Evolutionary conservation across 768 basidiomycete genomes (phyloP).

Genomic region (Rossbeevera mucosa): DNA sequence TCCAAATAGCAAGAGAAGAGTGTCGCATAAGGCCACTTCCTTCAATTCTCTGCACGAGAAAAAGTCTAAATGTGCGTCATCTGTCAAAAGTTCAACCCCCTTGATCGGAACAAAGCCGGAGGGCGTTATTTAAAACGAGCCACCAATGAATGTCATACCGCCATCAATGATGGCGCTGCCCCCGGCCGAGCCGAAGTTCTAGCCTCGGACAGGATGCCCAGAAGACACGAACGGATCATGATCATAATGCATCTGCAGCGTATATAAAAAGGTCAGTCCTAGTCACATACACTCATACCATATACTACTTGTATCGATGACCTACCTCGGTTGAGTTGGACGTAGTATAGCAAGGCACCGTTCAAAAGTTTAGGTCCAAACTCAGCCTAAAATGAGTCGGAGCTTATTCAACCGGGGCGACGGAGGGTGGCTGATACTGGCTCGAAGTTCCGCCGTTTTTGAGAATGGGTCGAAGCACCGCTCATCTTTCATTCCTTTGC

Average conservation of each 20-base stretch:
- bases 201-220: not conserved
- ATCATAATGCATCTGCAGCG: not conserved
- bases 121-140: not conserved
- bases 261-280: not conserved
- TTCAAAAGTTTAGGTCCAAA: not conserved
- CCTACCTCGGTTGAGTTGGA: not conserved
- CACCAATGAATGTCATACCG: not conserved
- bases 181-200: not conserved
- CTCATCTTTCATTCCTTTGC: not conserved
- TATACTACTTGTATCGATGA: not conserved
- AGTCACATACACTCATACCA: not conserved
- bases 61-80: constrained; percentile 23
- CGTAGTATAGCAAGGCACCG: not conserved
- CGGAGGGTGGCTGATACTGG: not conserved
- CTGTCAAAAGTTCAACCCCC: not conserved
- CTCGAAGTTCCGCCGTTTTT: not conserved
- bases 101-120: constrained; percentile 7
- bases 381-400: not conserved
- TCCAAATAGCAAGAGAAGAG: not conserved
- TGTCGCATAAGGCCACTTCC: not conserved
- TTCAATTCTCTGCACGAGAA: not conserved
- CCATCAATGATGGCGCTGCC: not conserved
- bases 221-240: not conserved
- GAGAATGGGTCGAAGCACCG: not conserved
- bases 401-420: not conserved